These are phyloP conservation scores for Schwanniomyces vanrijiae DNA, from an alignment of 805 yeast species.

Conservation along the genomic window DNA sequence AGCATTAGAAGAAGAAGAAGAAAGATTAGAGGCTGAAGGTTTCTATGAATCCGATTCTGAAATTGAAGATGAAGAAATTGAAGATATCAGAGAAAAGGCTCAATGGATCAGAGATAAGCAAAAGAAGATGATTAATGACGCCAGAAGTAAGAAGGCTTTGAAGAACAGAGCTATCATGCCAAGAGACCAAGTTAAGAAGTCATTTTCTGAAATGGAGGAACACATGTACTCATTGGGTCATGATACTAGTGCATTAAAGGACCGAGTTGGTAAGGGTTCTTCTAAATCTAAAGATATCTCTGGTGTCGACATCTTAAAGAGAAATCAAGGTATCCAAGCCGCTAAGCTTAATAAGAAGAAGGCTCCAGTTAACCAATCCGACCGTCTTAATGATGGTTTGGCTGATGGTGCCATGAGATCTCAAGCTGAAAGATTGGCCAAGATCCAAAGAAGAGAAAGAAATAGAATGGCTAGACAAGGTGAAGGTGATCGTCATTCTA, in stretches of 20 bases:
- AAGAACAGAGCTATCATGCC: slow-evolving; percentile 89
- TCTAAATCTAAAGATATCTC: slow-evolving; percentile 40
- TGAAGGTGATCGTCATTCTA: slow-evolving; percentile 91
- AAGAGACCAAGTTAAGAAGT: slow-evolving; percentile 78
- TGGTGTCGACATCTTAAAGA: slow-evolving; percentile 82
- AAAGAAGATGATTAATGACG: slow-evolving; percentile 87
- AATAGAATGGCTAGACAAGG: slow-evolving; percentile 90
- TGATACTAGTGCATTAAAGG: slow-evolving; percentile 64
- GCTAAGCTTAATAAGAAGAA: slow-evolving; percentile 45
- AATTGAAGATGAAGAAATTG: slow-evolving; percentile 57
- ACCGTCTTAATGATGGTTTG: slow-evolving; percentile 85
- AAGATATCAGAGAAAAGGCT: slow-evolving; percentile 81
- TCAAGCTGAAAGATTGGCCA: slow-evolving; percentile 84
- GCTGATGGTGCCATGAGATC: slow-evolving; percentile 75
- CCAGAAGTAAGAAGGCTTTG: slow-evolving; percentile 81
- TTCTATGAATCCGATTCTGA: slow-evolving; percentile 83
- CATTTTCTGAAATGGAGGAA: slow-evolving; percentile 76
- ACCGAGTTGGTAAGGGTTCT: slow-evolving; percentile 44
- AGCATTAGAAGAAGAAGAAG: slow-evolving; percentile 97
- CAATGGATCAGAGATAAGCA: slow-evolving; percentile 94
- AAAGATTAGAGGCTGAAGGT: slow-evolving; percentile 87
- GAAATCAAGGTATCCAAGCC: slow-evolving; percentile 44
- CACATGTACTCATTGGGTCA: slow-evolving; percentile 91
- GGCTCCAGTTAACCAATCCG: slow-evolving; percentile 61
- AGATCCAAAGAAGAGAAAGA: slow-evolving; percentile 90